Conservation (phyloP, 2,329 filamentous ascomycete species). For the Aspergillus unguis region DNA sequence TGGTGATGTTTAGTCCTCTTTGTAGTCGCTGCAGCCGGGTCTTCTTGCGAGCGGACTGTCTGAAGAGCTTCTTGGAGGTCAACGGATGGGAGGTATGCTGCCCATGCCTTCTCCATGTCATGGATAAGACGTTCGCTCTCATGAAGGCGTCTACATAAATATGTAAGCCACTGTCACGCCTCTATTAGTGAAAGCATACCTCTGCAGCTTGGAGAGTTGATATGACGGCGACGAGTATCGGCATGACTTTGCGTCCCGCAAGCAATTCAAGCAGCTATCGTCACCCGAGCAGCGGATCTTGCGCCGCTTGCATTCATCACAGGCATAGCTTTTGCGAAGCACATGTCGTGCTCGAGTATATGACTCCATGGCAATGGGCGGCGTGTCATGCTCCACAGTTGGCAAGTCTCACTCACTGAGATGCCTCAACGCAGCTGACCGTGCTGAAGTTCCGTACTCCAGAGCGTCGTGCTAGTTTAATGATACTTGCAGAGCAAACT, state of each 20-base stretch:
- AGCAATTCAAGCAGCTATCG: constrained; percentile 17
- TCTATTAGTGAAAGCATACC: background rate
- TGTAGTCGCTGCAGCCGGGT: background rate
- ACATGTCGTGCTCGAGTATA: constrained; percentile 12
- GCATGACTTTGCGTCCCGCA: constrained; percentile 17
- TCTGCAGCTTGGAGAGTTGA: constrained; percentile 15
- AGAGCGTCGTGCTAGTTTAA: no score
- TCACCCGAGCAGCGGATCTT: constrained; percentile 22
- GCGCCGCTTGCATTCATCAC: constrained; percentile 20
- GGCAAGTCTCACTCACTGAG: no score
- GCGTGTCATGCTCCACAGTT: background rate
- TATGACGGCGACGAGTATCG: constrained; percentile 19
- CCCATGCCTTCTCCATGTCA: constrained; percentile 19
- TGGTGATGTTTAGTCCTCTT: constrained; percentile 10
- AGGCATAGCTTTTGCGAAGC: constrained; percentile 19
- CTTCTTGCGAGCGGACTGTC: constrained; percentile 7
- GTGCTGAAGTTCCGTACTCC: no score
- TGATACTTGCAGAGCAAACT: no score
- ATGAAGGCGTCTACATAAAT: constrained; percentile 12
- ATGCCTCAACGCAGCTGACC: no score
- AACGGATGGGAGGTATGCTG: constrained; percentile 15
- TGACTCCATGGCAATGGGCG: background rate
- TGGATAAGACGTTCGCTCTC: constrained; percentile 12
- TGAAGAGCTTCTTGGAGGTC: constrained; percentile 18
- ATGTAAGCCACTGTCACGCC: background rate